phyloP scores from a whole-genome alignment of 78 protist genomes.

The Thecamonas trahens region DNA sequence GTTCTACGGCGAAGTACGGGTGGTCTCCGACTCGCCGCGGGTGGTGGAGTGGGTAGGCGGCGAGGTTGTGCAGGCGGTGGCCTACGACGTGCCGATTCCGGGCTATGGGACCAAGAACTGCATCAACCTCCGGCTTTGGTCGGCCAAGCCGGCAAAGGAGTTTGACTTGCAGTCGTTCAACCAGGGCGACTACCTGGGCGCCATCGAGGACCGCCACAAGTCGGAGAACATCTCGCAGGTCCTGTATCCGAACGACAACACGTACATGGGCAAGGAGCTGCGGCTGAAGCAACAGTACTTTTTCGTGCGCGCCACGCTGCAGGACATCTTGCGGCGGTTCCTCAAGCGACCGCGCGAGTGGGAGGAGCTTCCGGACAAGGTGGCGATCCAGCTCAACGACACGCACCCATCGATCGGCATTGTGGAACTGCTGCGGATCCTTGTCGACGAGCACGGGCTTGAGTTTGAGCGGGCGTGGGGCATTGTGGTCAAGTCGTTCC shows the following conservation, averaged over 20 bases:
- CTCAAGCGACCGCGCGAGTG: slow-evolving; percentile 24
- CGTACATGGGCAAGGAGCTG: slow-evolving; percentile 82
- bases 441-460: slow-evolving; percentile 73
- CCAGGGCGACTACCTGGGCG: slow-evolving; percentile 82
- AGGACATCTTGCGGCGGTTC: slow-evolving; percentile 85
- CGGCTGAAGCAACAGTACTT: slow-evolving; percentile 94
- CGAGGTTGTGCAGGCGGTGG: slow-evolving; percentile 51
- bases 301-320: slow-evolving; percentile 83
- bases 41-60: slow-evolving; percentile 1
- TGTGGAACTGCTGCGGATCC: slow-evolving; percentile 67
- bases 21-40: neutral
- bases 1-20: slow-evolving; percentile 45
- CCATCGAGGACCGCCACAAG: slow-evolving; percentile 71
- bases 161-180: slow-evolving; percentile 81
- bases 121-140: slow-evolving; percentile 90
- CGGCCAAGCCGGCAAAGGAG: slow-evolving; percentile 62
- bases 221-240: slow-evolving; percentile 81
- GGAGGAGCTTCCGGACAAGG: slow-evolving; percentile 39
- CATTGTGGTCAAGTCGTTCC: slow-evolving; percentile 57
- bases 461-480: slow-evolving; percentile 84
- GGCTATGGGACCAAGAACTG: slow-evolving; percentile 80
- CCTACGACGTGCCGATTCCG: slow-evolving; percentile 79
- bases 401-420: slow-evolving; percentile 93
- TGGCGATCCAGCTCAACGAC: slow-evolving; percentile 91
- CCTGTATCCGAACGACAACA: slow-evolving; percentile 92